These are phyloP conservation scores for Aspergillus ibericus DNA, from an alignment of 2,329 filamentous ascomycete genomes.

Conservation along the genomic window DNA sequence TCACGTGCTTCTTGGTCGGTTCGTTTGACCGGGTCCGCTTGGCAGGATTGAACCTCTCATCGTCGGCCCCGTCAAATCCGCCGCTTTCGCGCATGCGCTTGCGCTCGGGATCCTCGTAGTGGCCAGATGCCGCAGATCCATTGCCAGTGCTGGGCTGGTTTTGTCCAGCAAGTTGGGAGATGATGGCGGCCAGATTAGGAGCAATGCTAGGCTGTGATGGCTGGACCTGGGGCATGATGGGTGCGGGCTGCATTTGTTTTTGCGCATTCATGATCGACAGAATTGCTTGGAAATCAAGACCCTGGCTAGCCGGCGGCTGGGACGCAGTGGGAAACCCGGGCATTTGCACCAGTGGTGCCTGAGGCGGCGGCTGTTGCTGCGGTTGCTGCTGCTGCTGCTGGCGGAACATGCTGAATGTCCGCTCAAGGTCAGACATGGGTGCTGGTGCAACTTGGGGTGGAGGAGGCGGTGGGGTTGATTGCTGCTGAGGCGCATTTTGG, in stretches of 20 bases:
- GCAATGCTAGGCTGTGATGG: slow-evolving; percentile 30
- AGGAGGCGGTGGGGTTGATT: slow-evolving; percentile 29
- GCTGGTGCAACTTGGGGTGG: slow-evolving; percentile 25
- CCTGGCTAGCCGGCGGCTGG: slow-evolving; percentile 26
- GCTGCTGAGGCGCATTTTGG: slow-evolving; percentile 34
- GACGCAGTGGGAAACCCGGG: slow-evolving; percentile 27
- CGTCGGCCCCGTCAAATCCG: slow-evolving; percentile 34
- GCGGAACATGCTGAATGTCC: slow-evolving; percentile 43
- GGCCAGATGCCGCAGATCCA: slow-evolving; percentile 16
- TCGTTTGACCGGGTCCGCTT: slow-evolving; percentile 39
- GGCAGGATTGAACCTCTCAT: slow-evolving; percentile 29
- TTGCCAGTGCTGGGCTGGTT: slow-evolving; percentile 21
- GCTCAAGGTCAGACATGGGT: slow-evolving; percentile 32
- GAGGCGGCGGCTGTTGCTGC: slow-evolving; percentile 27
- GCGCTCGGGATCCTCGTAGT: slow-evolving; percentile 45
- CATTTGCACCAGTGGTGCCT: slow-evolving; percentile 27
- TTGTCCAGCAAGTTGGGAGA: slow-evolving; percentile 33
- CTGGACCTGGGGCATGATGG: slow-evolving; percentile 25
- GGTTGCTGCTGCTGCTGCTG: slow-evolving; percentile 34
- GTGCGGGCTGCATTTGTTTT: slow-evolving; percentile 37
- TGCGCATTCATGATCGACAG: slow-evolving; percentile 40
- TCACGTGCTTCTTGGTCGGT: slow-evolving; percentile 41
- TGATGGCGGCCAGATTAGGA: slow-evolving; percentile 37
- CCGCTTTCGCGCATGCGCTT: slow-evolving; percentile 39
- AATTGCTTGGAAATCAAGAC: slow-evolving; percentile 40